Evolutionary conservation across 768 basidiomycete genomes (phyloP), one percentile per base, ranked within the genome.

Genomic region (Leccinum variicolor): DNA sequence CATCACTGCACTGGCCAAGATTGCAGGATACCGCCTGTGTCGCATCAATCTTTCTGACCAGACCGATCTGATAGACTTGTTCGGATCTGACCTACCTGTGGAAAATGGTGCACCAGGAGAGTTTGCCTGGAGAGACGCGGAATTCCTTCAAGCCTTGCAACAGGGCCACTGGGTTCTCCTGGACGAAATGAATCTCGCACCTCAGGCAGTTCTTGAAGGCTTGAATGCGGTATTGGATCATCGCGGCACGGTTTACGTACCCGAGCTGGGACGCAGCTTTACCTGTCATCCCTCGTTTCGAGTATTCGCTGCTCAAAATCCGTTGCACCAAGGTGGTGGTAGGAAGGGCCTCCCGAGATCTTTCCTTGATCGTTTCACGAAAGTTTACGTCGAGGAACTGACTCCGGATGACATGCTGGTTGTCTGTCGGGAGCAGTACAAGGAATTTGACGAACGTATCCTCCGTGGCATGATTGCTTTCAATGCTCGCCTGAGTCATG

Each of bases 151-250:
- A 57, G 95, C 97, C 1, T 75, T 99, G 74, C 94, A 97, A 69
- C 82, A 90, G n/a, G 97, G 97, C 1, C 86, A 92, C 58, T 99
- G 97, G 97, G 96, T 98, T 6, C 83, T 99, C 6, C 81, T 99
- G 10, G 97, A 99, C 68, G 97, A 99, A 71, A 98, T 99, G 97
- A 99, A 99, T 68, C 81, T 99, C 39, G 96, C 96, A 0, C 92
- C 96, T 29, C 96, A 99, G 67, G 88, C 97, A 0, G 89, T 99
- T 5, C 83, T 99, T 2, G 97, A 99, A 75, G 97, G 97, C 28
- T 82, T 99, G 41, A 99, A 99, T 67, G 94, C 97, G 1, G 85
- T 96, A 10, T 76, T 99, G 29, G 97, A 99, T 72, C 96, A 98
- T 73, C 86, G 97, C 52, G 96, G 97, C 28, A 85, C 88, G 1